A percentile compares a stretch with the other conserved stretches of the same genome.
These are phyloP conservation scores for Trichoderma sp. DNA, from an alignment of 2,329 filamentous ascomycete genomes.

Conservation along the genomic window DNA sequence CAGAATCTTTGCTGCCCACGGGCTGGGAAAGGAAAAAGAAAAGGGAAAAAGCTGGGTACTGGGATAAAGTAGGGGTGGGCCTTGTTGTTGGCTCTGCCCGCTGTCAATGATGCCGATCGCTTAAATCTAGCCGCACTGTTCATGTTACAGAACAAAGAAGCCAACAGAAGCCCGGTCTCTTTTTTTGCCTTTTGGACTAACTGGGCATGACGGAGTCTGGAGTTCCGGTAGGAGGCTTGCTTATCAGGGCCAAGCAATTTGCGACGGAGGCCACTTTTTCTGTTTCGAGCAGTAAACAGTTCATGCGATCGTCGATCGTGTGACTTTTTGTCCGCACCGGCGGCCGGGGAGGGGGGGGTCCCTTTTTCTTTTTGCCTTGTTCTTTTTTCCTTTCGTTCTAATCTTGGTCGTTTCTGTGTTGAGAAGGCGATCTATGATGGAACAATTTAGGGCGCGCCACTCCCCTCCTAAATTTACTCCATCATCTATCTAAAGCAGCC, in stretches of 20 bases:
- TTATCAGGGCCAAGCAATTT: conserved; percentile 10
- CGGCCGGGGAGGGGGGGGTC: neutral
- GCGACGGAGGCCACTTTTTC: conserved; percentile 17
- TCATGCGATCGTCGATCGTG: conserved; percentile 20
- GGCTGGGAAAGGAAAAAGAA: neutral
- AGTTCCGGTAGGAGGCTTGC: neutral
- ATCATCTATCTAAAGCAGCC: conserved; percentile 12
- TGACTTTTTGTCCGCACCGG: conserved; percentile 2
- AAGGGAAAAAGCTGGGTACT: neutral
- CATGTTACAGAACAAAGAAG: conserved; percentile 1
- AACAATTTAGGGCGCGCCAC: conserved; percentile 1
- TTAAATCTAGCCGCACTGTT: conserved; percentile 15
- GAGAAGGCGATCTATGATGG: neutral
- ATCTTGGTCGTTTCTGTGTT: neutral
- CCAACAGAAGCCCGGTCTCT: neutral
- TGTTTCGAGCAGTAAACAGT: conserved; percentile 16
- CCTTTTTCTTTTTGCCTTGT: neutral
- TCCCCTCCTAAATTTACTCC: neutral
- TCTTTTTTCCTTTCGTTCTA: neutral
- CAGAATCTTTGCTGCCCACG: neutral
- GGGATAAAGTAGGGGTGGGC: neutral
- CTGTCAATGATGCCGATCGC: conserved; percentile 18
- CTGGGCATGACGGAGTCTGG: neutral
- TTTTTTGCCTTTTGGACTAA: neutral
- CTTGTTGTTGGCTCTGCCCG: conserved; percentile 6